Conservation (phyloP, 139 green algal genomes). For the Auxenochlorella protothecoides region DNA sequence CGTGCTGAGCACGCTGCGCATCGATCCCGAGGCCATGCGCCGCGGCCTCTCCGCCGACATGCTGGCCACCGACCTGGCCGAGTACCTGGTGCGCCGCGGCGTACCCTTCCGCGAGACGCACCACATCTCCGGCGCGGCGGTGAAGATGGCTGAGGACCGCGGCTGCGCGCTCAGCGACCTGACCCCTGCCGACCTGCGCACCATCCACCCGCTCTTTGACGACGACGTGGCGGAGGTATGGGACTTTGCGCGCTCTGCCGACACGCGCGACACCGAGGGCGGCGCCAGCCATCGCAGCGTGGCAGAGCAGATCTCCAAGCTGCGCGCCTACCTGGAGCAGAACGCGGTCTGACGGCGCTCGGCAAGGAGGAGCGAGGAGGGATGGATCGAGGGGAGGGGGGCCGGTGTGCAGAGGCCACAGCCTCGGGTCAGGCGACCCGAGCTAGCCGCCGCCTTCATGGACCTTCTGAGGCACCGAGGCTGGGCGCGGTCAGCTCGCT, state of each 20-base stretch:
- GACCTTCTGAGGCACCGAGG: too few species aligned
- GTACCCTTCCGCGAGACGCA: constrained; percentile 91
- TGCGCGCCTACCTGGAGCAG: constrained; percentile 46
- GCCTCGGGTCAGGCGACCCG: too few species aligned
- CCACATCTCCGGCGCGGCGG: constrained; percentile 81
- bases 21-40: constrained; percentile 79
- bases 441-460: too few species aligned
- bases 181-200: constrained; percentile 60
- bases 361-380: too few species aligned
- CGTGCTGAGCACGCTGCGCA: constrained; percentile 80
- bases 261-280: constrained; percentile 88
- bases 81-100: constrained; percentile 99
- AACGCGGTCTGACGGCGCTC: too few species aligned
- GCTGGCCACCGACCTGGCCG: constrained; percentile 95
- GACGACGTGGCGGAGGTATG: constrained; percentile 82
- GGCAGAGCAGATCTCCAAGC: constrained; percentile 77
- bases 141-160: constrained; percentile 85
- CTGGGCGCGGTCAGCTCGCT: too few species aligned
- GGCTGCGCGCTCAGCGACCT: constrained; percentile 63
- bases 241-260: constrained; percentile 72
- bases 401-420: too few species aligned
- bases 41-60: constrained; percentile 83
- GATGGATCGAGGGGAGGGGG: too few species aligned
- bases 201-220: constrained; percentile 78
- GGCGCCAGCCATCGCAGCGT: constrained; percentile 73